phyloP scores from a whole-genome alignment of 2,329 filamentous ascomycete genomes.

The Lecanosticta acicola region DNA sequence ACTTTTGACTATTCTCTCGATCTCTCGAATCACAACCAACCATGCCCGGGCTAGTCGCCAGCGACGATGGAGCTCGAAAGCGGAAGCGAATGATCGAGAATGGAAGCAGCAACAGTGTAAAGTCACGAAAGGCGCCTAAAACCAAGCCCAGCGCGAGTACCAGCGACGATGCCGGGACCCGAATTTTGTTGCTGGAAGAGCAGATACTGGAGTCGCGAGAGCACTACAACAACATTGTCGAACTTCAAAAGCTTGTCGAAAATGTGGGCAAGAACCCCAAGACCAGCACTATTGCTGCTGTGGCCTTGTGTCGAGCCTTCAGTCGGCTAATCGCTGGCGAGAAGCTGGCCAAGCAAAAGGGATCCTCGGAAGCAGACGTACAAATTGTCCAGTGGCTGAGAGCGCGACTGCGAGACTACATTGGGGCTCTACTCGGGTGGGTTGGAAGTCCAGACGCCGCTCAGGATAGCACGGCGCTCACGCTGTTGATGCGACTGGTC shows the following conservation, averaged over 20 bases:
- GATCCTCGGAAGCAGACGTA: slow-evolving; percentile 64
- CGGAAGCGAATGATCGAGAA: slow-evolving; percentile 36
- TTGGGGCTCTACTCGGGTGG: slow-evolving; percentile 48
- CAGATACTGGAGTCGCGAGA: slow-evolving; percentile 80
- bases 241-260: slow-evolving; percentile 54
- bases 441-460: slow-evolving; percentile 56
- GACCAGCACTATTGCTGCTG: slow-evolving; percentile 53
- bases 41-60: slow-evolving; percentile 34
- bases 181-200: slow-evolving; percentile 69
- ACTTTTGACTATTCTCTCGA: neutral
- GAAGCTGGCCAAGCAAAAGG: slow-evolving; percentile 59
- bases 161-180: slow-evolving; percentile 46
- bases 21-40: slow-evolving; percentile 5
- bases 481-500: slow-evolving; percentile 74
- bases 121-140: slow-evolving; percentile 36
- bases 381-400: slow-evolving; percentile 75
- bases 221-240: slow-evolving; percentile 85
- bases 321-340: slow-evolving; percentile 72
- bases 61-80: slow-evolving; percentile 35
- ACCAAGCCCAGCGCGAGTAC: slow-evolving; percentile 27
- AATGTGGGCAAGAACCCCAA: slow-evolving; percentile 53
- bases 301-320: slow-evolving; percentile 82
- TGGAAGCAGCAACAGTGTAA: slow-evolving; percentile 23
- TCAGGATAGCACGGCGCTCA: slow-evolving; percentile 64
- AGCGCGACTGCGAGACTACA: slow-evolving; percentile 65